Evolutionary conservation across 176 grass and related monocot genomes (phyloP).

Genomic region (Themeda triandra): DNA sequence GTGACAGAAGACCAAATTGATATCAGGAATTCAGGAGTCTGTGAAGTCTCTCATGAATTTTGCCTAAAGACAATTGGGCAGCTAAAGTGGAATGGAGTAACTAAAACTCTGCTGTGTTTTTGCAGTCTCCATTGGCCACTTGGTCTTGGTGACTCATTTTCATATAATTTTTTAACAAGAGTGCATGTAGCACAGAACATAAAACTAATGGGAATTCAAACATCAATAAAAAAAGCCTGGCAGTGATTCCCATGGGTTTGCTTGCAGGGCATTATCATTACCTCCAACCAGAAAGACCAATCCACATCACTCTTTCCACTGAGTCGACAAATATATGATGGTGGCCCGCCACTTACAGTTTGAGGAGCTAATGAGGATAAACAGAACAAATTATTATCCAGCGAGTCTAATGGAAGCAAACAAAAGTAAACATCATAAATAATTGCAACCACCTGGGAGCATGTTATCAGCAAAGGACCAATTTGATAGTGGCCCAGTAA

Average conservation of each 20-base stretch:
- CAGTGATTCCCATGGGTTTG: neutral
- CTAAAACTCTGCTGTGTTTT: neutral
- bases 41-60: neutral
- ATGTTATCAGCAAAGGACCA: slow-evolving; percentile 88
- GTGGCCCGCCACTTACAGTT: slow-evolving; percentile 64
- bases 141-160: neutral
- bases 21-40: neutral
- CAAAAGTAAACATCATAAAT: neutral
- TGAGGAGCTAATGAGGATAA: slow-evolving; percentile 57
- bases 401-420: slow-evolving; percentile 8
- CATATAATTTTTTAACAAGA: neutral
- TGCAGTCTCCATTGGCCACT: neutral
- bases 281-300: slow-evolving; percentile 99
- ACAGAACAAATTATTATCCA: slow-evolving; percentile 8
- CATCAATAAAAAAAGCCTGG: neutral
- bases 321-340: slow-evolving; percentile 86
- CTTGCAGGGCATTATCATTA: slow-evolving; percentile 30
- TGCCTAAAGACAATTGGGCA: neutral
- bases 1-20: neutral
- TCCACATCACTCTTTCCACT: slow-evolving; percentile 67
- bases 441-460: slow-evolving; percentile 56
- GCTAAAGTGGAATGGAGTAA: neutral
- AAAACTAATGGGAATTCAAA: neutral
- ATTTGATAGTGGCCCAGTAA: slow-evolving; percentile 91
- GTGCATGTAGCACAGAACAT: neutral